A percentile compares a stretch with the other conserved stretches of the same genome.
Conservation (phyloP, 1,284 basidiomycete genomes). For the Austroboletus niveus region DNA sequence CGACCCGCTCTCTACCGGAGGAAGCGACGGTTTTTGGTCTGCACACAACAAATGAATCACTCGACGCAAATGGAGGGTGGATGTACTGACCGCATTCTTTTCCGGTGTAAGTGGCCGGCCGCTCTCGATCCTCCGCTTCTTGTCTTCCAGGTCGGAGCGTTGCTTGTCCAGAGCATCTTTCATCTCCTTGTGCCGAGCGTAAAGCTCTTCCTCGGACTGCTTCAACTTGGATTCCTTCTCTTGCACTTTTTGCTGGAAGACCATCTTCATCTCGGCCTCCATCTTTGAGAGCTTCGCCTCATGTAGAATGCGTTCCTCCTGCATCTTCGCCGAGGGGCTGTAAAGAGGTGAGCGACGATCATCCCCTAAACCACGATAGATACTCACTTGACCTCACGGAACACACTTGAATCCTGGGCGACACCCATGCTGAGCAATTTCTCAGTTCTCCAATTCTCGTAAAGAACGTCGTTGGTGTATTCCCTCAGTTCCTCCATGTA, state of each 20-base stretch:
- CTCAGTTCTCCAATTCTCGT: slow-evolving; percentile 96
- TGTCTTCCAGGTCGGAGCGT: slow-evolving; percentile 92
- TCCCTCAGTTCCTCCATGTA: slow-evolving; percentile 98
- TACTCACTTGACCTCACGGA: slow-evolving; percentile 97
- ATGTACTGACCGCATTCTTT: slow-evolving; percentile 67
- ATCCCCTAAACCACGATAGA: slow-evolving; percentile 13
- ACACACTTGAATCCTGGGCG: slow-evolving; percentile 92
- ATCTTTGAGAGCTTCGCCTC: slow-evolving; percentile 97
- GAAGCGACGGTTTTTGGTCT: slow-evolving; percentile 38
- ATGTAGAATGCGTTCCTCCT: slow-evolving; percentile 91
- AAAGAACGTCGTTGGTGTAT: slow-evolving; percentile 89
- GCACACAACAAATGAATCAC: slow-evolving; percentile 3
- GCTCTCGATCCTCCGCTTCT: slow-evolving; percentile 95
- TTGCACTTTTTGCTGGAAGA: slow-evolving; percentile 99
- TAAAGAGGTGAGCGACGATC: slow-evolving; percentile 12
- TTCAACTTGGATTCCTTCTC: slow-evolving; percentile 98
- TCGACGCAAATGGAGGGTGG: slow-evolving; percentile 3
- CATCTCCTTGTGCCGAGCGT: slow-evolving; percentile 97
- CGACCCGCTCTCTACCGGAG: slow-evolving; percentile 28
- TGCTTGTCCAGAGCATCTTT: slow-evolving; percentile 99
- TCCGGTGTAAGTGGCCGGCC: slow-evolving; percentile 94
- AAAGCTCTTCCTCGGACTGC: slow-evolving; percentile 97
- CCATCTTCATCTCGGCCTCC: slow-evolving; percentile 99
- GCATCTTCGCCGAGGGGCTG: slow-evolving; percentile 91
- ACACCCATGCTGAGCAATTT: slow-evolving; percentile 96